Evolutionary conservation across 1,284 basidiomycete genomes (phyloP).

Genomic region (Sporisorium iseilematis-ciliati): DNA sequence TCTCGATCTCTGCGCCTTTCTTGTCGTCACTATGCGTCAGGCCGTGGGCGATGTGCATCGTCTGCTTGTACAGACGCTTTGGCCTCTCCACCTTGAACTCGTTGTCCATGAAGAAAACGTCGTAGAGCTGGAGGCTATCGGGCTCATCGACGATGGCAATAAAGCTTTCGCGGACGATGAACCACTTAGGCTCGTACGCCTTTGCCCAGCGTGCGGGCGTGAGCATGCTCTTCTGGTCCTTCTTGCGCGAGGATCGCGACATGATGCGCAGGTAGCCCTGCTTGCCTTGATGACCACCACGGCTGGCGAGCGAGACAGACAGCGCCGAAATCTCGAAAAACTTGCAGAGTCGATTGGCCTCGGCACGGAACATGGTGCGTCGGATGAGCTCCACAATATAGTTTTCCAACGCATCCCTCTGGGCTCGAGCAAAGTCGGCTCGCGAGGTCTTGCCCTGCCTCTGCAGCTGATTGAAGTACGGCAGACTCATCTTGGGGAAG

Average conservation of each 20-base stretch:
- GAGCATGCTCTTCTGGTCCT: constrained; percentile 71
- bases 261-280: constrained; percentile 81
- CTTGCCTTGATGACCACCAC: constrained; percentile 82
- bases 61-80: constrained; percentile 70
- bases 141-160: constrained; percentile 88
- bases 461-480: constrained; percentile 83
- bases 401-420: constrained; percentile 85
- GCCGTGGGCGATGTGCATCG: constrained; percentile 61
- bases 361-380: constrained; percentile 91
- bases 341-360: constrained; percentile 89
- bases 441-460: constrained; percentile 69
- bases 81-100: constrained; percentile 84
- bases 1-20: constrained; percentile 23
- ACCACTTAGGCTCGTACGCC: constrained; percentile 86
- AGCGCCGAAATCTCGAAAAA: constrained; percentile 95
- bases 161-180: constrained; percentile 92
- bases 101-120: constrained; percentile 91
- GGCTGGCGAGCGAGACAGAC: constrained; percentile 83
- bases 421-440: constrained; percentile 81
- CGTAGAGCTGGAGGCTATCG: constrained; percentile 80
- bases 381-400: constrained; percentile 87
- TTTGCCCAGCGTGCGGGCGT: constrained; percentile 75
- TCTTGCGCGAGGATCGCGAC: constrained; percentile 71
- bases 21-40: constrained; percentile 52
- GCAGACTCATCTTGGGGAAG: constrained; percentile 87